Base-by-base conservation (phyloP, 345 rosid genomes). In the Lumnitzera racemosa region DNA sequence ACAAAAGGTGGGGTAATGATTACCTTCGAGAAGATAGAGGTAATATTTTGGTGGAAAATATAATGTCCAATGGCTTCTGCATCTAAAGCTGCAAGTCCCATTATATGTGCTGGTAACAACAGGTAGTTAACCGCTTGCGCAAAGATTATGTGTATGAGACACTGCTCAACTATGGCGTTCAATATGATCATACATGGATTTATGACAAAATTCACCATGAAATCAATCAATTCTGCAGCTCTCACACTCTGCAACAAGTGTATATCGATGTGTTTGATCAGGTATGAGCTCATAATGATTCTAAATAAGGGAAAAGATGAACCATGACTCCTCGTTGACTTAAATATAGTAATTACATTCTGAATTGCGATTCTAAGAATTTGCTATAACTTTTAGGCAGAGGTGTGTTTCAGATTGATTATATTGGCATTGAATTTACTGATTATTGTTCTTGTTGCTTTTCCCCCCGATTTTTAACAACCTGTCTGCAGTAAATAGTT, bases 181-280 rank as follows among this genome's bases (percentile, higher is more conserved):
- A 83, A 29, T 92, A 92, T 50, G 98, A 92, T 61, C 65, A 92
- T 74, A 92, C 94, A 8, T 92, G 96, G 98, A 89, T 92, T 63
- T 92, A 92, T 58, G 96, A 92, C 82, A 92, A 89, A 84, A 92
- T 89, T 69, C 98, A 92, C 65, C 98, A 92, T 67, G 96, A 92
- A 82, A 92, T 92, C 81, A 92, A 92, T 77, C 98, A 92, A 78
- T 89, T 89, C 76, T 89, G 96, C 75, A 89, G 96, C 80, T 87
- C 94, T 14, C 96, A 89, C 68, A 51, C 83, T 29, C 96, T 92
- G 67, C 96, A 92, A 72, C 96, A 92, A 81, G 98, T 92, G 53
- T 92, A 89, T 66, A 92, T 92, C 60, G 96, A 89, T 77, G 88
- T 89, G 72, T 92, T 92, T 67, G 94, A 92, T 74, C 96, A 92